Conservation (phyloP, 2,329 filamentous ascomycete genomes). For the Beauveria caledonica region DNA sequence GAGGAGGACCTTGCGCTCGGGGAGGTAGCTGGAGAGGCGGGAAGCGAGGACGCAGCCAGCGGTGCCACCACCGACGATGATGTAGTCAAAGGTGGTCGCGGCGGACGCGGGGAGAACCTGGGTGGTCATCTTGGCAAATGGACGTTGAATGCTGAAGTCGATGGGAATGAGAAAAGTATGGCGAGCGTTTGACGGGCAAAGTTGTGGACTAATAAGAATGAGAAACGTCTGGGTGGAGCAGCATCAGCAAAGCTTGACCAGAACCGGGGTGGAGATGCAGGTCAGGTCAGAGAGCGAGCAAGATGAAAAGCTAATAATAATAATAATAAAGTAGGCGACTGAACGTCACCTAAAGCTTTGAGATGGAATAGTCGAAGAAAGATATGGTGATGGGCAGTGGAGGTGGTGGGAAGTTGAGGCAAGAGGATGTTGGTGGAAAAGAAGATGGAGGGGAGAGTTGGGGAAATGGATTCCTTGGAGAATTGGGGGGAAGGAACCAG, state of each 20-base stretch:
- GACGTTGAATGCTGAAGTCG: too few species aligned
- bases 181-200: background rate
- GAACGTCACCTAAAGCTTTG: background rate
- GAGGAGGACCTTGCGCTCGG: constrained; percentile 70
- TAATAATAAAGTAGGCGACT: constrained; percentile 5
- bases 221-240: background rate
- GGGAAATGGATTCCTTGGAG: background rate
- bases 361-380: background rate
- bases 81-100: constrained; percentile 67
- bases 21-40: constrained; percentile 73
- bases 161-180: background rate
- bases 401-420: background rate
- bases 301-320: background rate
- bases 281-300: background rate
- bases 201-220: background rate
- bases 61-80: constrained; percentile 78
- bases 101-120: constrained; percentile 56
- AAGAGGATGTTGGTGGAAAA: background rate
- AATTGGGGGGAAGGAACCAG: constrained; percentile 2
- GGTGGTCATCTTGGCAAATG: constrained; percentile 51
- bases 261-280: constrained; percentile 1
- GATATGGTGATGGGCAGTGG: background rate
- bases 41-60: constrained; percentile 79
- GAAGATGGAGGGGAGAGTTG: background rate
- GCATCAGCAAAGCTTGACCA: background rate